Percentiles rank a stretch among this genome's conserved stretches.
Evolutionary conservation across 192 early-diverging fungal genomes (phyloP).

Genomic region (Diversispora epigaea): DNA sequence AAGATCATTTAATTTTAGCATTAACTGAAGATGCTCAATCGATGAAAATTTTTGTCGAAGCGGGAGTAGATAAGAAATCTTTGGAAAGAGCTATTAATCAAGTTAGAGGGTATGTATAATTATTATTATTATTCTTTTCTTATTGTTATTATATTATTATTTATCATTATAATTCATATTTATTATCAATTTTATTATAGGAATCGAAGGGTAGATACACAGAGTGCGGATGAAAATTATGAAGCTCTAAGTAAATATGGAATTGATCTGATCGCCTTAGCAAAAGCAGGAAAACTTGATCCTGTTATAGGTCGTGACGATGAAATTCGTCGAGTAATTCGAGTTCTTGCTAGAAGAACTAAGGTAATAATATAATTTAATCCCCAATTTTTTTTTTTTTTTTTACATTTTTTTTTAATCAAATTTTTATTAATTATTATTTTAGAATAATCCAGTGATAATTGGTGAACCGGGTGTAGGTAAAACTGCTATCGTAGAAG

Average conservation of each 20-base stretch:
- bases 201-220: constrained; percentile 77
- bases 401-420: too few relatives aligned
- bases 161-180: neutral
- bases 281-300: constrained; percentile 88
- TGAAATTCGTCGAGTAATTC: constrained; percentile 92
- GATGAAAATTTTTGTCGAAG: constrained; percentile 59
- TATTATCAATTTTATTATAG: constrained; percentile 43
- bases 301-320: constrained; percentile 97
- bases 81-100: constrained; percentile 75
- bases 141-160: neutral
- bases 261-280: constrained; percentile 80
- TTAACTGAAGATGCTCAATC: constrained; percentile 69
- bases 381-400: too few relatives aligned
- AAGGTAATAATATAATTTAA: constrained; percentile 49
- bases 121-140: neutral
- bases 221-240: constrained; percentile 83
- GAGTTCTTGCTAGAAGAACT: constrained; percentile 84
- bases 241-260: constrained; percentile 96
- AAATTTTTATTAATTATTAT: neutral
- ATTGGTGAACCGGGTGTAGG: constrained; percentile 84
- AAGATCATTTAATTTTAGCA: constrained; percentile 90
- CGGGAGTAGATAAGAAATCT: constrained; percentile 67
- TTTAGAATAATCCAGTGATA: constrained; percentile 79
- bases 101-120: constrained; percentile 46
- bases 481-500: constrained; percentile 89